phyloP scores from a whole-genome alignment of 2,329 filamentous ascomycete species.

The Diaporthe vexans region DNA sequence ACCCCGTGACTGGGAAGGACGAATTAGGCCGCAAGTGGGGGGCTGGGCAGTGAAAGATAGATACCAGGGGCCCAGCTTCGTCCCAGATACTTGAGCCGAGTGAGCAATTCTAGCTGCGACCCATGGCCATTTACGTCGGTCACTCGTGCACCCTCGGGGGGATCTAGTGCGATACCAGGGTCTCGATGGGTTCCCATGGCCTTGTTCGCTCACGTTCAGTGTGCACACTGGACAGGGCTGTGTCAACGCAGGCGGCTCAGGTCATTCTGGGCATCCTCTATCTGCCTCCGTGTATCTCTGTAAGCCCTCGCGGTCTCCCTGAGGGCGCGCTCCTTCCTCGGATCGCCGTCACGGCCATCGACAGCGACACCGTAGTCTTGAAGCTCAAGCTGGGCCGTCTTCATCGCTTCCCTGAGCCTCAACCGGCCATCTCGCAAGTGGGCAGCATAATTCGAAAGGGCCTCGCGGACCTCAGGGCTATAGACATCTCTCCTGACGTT shows the following conservation, averaged over 20 bases:
- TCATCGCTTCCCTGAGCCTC: slow-evolving; percentile 60
- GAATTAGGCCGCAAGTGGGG: background rate
- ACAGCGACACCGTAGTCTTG: slow-evolving; percentile 64
- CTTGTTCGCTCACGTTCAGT: background rate
- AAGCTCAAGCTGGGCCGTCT: slow-evolving; percentile 59
- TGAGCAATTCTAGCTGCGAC: background rate
- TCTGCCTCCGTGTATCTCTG: slow-evolving; percentile 62
- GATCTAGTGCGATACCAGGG: background rate
- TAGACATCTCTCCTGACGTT: slow-evolving; percentile 59
- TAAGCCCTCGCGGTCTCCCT: slow-evolving; percentile 67
- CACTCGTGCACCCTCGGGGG: background rate
- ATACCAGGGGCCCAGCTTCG: background rate
- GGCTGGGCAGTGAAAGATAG: background rate
- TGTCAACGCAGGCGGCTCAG: slow-evolving; percentile 48
- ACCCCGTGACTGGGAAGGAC: background rate
- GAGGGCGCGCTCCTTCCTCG: slow-evolving; percentile 63
- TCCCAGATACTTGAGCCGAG: background rate
- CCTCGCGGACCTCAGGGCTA: slow-evolving; percentile 56
- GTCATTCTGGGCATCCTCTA: slow-evolving; percentile 65
- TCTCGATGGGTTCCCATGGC: background rate
- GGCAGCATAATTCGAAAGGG: slow-evolving; percentile 61
- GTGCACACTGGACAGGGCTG: background rate
- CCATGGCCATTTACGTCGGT: background rate
- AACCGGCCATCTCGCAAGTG: slow-evolving; percentile 65
- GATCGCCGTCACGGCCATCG: slow-evolving; percentile 37